These are phyloP conservation scores for Helminthosporium solani DNA, from an alignment of 2,329 filamentous ascomycete genomes.

Conservation along the genomic window DNA sequence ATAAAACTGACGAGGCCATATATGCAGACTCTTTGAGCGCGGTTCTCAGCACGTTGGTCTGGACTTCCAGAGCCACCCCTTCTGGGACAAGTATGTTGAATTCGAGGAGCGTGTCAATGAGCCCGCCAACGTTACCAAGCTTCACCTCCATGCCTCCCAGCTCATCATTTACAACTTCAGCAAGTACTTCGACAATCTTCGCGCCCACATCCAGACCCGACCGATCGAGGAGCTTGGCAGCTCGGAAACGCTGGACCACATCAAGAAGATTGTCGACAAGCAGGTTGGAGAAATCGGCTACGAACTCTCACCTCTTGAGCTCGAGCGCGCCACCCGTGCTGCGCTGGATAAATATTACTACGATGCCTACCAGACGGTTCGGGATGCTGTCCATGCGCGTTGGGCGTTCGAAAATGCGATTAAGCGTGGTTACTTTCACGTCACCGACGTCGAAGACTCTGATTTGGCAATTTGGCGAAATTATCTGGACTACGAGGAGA, in stretches of 20 bases:
- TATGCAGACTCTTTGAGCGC: constrained; percentile 81
- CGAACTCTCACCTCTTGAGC: constrained; percentile 68
- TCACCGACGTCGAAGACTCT: constrained; percentile 83
- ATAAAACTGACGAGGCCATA: constrained; percentile 14
- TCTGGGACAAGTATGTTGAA: constrained; percentile 99
- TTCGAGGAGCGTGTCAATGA: constrained; percentile 78
- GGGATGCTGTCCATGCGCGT: constrained; percentile 84
- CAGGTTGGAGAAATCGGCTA: constrained; percentile 51
- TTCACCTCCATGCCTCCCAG: constrained; percentile 78
- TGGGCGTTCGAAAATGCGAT: constrained; percentile 95
- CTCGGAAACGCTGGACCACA: constrained; percentile 64
- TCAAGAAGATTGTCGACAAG: constrained; percentile 70
- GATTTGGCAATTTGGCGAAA: constrained; percentile 92
- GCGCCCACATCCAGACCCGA: constrained; percentile 68
- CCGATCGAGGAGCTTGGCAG: constrained; percentile 73
- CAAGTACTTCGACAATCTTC: constrained; percentile 90
- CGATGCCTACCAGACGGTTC: constrained; percentile 76
- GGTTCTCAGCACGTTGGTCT: constrained; percentile 81
- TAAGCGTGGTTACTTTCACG: constrained; percentile 95
- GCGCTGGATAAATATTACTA: constrained; percentile 81
- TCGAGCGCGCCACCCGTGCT: constrained; percentile 77
- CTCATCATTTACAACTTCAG: constrained; percentile 96
- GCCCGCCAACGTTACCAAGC: constrained; percentile 69
- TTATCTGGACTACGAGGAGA: constrained; percentile 94
- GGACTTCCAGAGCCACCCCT: constrained; percentile 90